These are phyloP conservation scores for Dendryphion nanum DNA, from an alignment of 2,329 filamentous ascomycete genomes.

Conservation along the genomic window DNA sequence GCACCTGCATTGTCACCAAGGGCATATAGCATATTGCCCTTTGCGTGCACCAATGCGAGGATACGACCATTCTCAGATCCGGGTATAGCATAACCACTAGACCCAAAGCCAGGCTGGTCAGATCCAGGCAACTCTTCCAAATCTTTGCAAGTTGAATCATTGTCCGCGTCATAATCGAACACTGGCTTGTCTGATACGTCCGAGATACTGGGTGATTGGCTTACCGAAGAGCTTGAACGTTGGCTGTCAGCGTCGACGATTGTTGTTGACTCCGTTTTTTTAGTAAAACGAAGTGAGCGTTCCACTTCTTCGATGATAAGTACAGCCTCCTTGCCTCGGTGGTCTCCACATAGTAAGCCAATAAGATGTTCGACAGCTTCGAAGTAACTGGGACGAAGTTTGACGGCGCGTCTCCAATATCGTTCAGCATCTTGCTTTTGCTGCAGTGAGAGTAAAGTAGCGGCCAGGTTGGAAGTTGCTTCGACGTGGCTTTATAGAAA, in stretches of 20 bases:
- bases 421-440: conserved; percentile 80
- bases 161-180: conserved; percentile 53
- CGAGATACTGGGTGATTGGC: conserved; percentile 53
- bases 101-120: conserved; percentile 61
- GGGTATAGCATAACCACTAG: conserved; percentile 81
- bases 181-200: conserved; percentile 56
- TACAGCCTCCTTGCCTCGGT: conserved; percentile 80
- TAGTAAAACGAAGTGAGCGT: conserved; percentile 58
- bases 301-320: conserved; percentile 86
- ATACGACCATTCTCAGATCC: conserved; percentile 89
- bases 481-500: conserved; percentile 70
- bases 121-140: conserved; percentile 41
- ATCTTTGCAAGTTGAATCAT: conserved; percentile 40
- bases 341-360: conserved; percentile 76
- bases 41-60: conserved; percentile 90
- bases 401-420: conserved; percentile 83
- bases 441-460: conserved; percentile 80
- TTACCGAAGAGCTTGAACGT: conserved; percentile 59
- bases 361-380: conserved; percentile 95
- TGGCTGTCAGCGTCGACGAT: conserved; percentile 58
- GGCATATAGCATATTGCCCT: conserved; percentile 97
- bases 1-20: conserved; percentile 78
- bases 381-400: conserved; percentile 80
- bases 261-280: conserved; percentile 48
- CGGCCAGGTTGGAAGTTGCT: conserved; percentile 89